Evolutionary conservation across 1,284 basidiomycete genomes (phyloP).

Genomic region (Leccinum griseonigrum): DNA sequence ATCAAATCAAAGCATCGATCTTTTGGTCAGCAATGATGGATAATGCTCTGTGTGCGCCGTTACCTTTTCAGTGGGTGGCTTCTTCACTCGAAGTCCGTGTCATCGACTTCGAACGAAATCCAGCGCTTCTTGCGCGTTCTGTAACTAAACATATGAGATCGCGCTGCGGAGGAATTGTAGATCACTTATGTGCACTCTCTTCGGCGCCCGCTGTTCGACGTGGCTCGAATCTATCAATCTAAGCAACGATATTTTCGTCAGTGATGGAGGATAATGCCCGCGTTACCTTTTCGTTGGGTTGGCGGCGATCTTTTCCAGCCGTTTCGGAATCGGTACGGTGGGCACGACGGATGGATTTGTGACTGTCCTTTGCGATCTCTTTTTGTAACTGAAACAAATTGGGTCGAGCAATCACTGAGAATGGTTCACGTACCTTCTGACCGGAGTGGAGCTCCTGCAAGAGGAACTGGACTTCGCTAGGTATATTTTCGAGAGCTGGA

Average conservation of each 20-base stretch:
- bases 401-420: background rate
- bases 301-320: slow-evolving; percentile 24
- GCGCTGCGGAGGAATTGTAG: background rate
- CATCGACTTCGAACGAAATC: too few species aligned
- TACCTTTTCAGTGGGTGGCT: too few species aligned
- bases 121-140: slow-evolving; percentile 23
- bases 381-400: slow-evolving; percentile 40
- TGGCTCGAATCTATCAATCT: too few species aligned
- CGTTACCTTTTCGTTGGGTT: slow-evolving; percentile 32
- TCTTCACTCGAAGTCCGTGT: too few species aligned
- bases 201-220: slow-evolving; percentile 21
- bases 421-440: slow-evolving; percentile 43
- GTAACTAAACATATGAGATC: slow-evolving; percentile 6
- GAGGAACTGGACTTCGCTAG: slow-evolving; percentile 68
- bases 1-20: too few species aligned
- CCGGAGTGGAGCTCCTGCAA: slow-evolving; percentile 65
- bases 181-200: slow-evolving; percentile 29
- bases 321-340: slow-evolving; percentile 35
- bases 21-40: too few species aligned
- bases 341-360: slow-evolving; percentile 52
- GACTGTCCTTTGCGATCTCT: slow-evolving; percentile 52
- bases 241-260: slow-evolving; percentile 46
- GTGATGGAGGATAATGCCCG: slow-evolving; percentile 36
- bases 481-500: slow-evolving; percentile 69
- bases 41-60: too few species aligned